Base-by-base conservation (phyloP, 495 filamentous ascomycete genomes). In the Aspergillus panamensis region DNA sequence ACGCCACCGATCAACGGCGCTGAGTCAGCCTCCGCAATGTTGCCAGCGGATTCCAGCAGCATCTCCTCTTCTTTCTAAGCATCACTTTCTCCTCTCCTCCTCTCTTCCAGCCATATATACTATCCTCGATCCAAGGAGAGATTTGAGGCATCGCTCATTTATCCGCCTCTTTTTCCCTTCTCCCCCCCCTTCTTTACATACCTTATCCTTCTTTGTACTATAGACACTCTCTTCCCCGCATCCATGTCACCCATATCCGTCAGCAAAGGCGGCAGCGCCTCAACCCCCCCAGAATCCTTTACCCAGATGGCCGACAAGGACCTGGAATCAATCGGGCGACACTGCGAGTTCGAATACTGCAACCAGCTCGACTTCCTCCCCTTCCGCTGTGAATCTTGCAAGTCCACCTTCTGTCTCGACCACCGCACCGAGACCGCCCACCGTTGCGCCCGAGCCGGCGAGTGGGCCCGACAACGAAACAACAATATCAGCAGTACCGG, bases 291-390 rank as follows among this genome's bases (percentile, higher is more conserved):
- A 8, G 62, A 68, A 59, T 66, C 71, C 60, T 84, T 76, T 70
- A 87, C 78, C 12, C 74, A 76, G 67, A 85, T 86, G 73, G 70
- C 69, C 54, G 80, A 87, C 64, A 73, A 74, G 66, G 91, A 96
- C 74, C 83, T 90, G 37, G 86, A 87, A 62, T 82, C 90, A 10
- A 89, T 97, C 69, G 94, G 94, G 65, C 83, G 85, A 53, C 91
- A 96, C 77, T 98, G 94, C 80, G 85, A 97, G 73, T 86, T 88
- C 75, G 74, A 84, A 61, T 92, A 90, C 80, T 98, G 94, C 82
- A 85, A 92, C 69, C 87, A 89, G 66, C 89, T 97, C 47, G 95
- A 97, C 76, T 97, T 97, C 77, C 87, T 98, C 10, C 94, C 94
- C 39, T 98, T 97, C 77, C 81, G 84, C 62, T 98, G 94, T 80